These are phyloP conservation scores for Dothiorella sarmentorum DNA, from an alignment of 2,329 filamentous ascomycete species.

Conservation along the genomic window DNA sequence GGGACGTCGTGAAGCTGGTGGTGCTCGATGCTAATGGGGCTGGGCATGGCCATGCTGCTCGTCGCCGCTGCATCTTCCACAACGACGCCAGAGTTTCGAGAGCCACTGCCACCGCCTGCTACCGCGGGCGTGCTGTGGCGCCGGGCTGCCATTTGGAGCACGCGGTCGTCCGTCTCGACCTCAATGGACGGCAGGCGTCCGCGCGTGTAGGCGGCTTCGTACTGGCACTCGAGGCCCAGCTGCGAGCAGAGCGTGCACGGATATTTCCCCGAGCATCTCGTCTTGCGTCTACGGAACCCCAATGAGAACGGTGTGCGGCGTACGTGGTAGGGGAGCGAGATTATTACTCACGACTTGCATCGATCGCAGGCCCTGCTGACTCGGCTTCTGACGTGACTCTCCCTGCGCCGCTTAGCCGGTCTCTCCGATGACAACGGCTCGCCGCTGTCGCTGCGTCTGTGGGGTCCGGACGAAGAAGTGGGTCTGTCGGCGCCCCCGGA, in stretches of 20 bases:
- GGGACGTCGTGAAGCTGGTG: background rate
- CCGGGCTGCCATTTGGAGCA: background rate
- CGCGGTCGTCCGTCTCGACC: slow-evolving; percentile 27
- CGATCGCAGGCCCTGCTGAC: slow-evolving; percentile 49
- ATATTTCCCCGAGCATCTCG: slow-evolving; percentile 35
- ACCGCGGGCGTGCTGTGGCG: background rate
- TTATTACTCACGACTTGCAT: slow-evolving; percentile 45
- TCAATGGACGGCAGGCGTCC: slow-evolving; percentile 44
- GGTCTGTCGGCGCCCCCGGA: background rate
- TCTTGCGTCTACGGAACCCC: slow-evolving; percentile 35
- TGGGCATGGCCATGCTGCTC: background rate
- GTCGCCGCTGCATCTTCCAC: too few species aligned
- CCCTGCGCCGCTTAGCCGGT: slow-evolving; percentile 31
- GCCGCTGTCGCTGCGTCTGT: background rate
- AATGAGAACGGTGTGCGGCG: background rate
- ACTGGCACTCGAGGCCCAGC: slow-evolving; percentile 43
- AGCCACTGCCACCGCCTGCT: background rate
- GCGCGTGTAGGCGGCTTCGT: slow-evolving; percentile 49
- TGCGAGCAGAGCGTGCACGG: slow-evolving; percentile 34
- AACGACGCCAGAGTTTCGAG: background rate
- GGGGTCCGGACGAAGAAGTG: too few species aligned
- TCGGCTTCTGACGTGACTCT: slow-evolving; percentile 38
- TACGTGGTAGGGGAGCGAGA: background rate
- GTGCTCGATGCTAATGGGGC: slow-evolving; percentile 12
- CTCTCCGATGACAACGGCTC: background rate